Conservation (phyloP, 257 asterid genomes). For the Henckelia pumila region DNA sequence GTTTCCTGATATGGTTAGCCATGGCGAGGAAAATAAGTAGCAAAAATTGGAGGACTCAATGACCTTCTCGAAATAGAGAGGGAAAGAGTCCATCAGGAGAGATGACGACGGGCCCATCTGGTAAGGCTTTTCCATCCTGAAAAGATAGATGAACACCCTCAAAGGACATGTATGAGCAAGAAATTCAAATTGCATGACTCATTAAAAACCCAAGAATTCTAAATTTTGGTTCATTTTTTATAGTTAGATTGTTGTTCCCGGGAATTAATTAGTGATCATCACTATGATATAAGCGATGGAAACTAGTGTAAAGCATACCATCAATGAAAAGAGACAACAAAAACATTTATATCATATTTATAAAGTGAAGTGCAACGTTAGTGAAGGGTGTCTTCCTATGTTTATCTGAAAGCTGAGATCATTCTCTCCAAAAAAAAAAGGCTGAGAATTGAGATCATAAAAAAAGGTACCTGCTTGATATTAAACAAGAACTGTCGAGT, state of each 20-base stretch:
- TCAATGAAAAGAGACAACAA: no score
- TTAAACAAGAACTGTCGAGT: constrained; percentile 81
- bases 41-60: constrained; percentile 19
- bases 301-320: no score
- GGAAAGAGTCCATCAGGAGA: constrained; percentile 99
- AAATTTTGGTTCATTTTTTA: no score
- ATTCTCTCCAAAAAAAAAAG: no score
- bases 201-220: neutral
- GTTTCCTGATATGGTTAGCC: neutral
- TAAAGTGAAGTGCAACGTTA: no score
- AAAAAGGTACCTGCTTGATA: constrained; percentile 73
- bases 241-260: no score
- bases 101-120: constrained; percentile 95
- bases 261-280: no score
- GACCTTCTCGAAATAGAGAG: constrained; percentile 96
- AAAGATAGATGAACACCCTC: constrained; percentile 18
- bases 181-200: neutral
- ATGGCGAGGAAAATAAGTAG: constrained; percentile 13
- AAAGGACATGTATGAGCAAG: neutral
- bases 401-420: no score
- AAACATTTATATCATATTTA: no score
- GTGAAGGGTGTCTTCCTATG: no score
- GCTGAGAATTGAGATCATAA: neutral
- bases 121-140: constrained; percentile 91
- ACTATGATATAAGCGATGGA: no score